phyloP scores from a whole-genome alignment of 2,329 filamentous ascomycete species.

The Penicillium sp. region DNA sequence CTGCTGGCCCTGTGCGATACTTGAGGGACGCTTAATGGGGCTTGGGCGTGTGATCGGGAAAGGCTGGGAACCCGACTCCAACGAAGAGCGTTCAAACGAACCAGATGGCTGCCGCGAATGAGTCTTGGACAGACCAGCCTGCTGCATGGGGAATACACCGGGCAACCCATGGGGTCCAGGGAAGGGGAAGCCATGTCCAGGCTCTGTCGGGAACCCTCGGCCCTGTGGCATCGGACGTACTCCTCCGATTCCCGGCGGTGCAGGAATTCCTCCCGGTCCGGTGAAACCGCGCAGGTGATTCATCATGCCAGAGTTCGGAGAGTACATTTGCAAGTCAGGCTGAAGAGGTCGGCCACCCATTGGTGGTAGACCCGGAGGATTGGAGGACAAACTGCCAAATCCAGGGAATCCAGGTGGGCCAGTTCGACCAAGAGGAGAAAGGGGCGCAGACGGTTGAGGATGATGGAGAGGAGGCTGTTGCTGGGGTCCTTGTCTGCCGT shows the following conservation, averaged over 20 bases:
- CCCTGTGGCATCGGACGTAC: slow-evolving; percentile 57
- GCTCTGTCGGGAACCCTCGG: slow-evolving; percentile 50
- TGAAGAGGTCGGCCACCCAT: slow-evolving; percentile 49
- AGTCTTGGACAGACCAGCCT: slow-evolving; percentile 44
- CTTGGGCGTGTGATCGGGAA: slow-evolving; percentile 76
- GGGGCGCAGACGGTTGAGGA: slow-evolving; percentile 56
- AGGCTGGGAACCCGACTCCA: slow-evolving; percentile 56
- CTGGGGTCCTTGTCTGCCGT: slow-evolving; percentile 56
- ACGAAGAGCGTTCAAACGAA: slow-evolving; percentile 53
- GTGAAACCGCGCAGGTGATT: slow-evolving; percentile 53
- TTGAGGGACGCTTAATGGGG: slow-evolving; percentile 82
- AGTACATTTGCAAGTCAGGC: slow-evolving; percentile 53
- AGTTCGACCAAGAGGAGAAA: slow-evolving; percentile 62
- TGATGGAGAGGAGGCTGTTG: slow-evolving; percentile 52
- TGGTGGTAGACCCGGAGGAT: slow-evolving; percentile 51
- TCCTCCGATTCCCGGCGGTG: slow-evolving; percentile 55
- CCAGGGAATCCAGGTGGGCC: slow-evolving; percentile 47
- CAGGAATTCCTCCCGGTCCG: slow-evolving; percentile 50
- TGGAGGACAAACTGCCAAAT: slow-evolving; percentile 50
- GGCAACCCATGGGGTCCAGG: slow-evolving; percentile 42
- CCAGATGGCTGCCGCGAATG: slow-evolving; percentile 74
- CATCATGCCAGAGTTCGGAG: slow-evolving; percentile 48
- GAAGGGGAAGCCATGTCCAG: slow-evolving; percentile 40
- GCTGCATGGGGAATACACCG: slow-evolving; percentile 32
- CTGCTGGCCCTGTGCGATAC: slow-evolving; percentile 52